These are phyloP conservation scores for Suillus sp. DNA, from an alignment of 768 basidiomycete genomes.

Conservation along the genomic window DNA sequence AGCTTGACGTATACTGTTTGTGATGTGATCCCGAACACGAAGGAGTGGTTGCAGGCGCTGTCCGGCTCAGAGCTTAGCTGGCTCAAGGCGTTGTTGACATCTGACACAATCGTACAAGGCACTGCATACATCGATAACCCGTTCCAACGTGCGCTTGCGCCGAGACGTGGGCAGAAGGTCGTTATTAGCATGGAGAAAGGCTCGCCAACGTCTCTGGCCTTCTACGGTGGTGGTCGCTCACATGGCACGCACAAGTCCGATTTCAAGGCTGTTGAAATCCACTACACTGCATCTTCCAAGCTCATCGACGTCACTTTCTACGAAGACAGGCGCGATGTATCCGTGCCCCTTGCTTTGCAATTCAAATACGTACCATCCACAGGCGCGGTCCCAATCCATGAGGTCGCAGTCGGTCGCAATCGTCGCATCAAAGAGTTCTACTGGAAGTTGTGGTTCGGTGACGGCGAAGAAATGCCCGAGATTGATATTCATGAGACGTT, in stretches of 20 bases:
- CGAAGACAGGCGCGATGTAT: slow-evolving; percentile 77
- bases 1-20: slow-evolving; percentile 55
- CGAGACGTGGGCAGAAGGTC: slow-evolving; percentile 78
- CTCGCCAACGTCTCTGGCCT: slow-evolving; percentile 55
- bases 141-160: slow-evolving; percentile 81
- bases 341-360: slow-evolving; percentile 79
- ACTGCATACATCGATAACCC: slow-evolving; percentile 86
- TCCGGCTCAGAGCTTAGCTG: slow-evolving; percentile 83
- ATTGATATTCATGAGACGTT: slow-evolving; percentile 83
- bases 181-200: slow-evolving; percentile 55
- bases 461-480: slow-evolving; percentile 72
- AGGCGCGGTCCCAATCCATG: slow-evolving; percentile 92
- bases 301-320: slow-evolving; percentile 72
- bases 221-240: slow-evolving; percentile 82
- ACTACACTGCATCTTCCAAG: slow-evolving; percentile 52
- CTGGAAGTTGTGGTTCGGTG: slow-evolving; percentile 98
- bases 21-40: slow-evolving; percentile 54
- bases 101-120: slow-evolving; percentile 85
- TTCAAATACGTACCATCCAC: slow-evolving; percentile 88
- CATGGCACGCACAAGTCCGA: slow-evolving; percentile 66
- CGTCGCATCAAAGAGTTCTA: slow-evolving; percentile 94
- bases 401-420: slow-evolving; percentile 82
- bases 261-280: slow-evolving; percentile 85
- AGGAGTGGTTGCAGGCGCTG: slow-evolving; percentile 81
- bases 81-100: slow-evolving; percentile 83